A percentile compares a stretch with the other conserved stretches of the same genome.
Evolutionary conservation across 176 grass and related monocot genomes (phyloP).

Genomic region (Oryza meridionalis): DNA sequence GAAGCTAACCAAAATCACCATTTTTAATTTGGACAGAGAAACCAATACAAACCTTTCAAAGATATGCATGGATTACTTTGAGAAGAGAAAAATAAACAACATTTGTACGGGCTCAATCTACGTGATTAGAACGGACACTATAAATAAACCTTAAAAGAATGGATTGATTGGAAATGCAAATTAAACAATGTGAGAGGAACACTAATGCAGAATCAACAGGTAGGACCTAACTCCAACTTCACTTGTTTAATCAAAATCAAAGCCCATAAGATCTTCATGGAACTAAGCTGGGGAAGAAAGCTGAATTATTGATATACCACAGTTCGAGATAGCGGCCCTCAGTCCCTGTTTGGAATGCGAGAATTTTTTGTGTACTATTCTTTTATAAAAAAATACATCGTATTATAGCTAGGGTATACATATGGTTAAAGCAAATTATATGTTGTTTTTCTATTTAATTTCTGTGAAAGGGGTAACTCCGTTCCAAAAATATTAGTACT

Average conservation of each 20-base stretch:
- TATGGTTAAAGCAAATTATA: too few relatives aligned
- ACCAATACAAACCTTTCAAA: slow-evolving; percentile 26
- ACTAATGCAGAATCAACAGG: slow-evolving; percentile 24
- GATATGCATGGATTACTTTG: slow-evolving; percentile 4
- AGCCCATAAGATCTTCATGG: slow-evolving; percentile 1
- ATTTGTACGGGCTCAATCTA: neutral
- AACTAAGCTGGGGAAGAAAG: slow-evolving; percentile 21
- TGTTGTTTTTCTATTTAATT: too few relatives aligned
- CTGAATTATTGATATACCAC: neutral
- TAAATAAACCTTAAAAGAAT: slow-evolving; percentile 42
- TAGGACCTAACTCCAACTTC: slow-evolving; percentile 11
- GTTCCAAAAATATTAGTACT: too few relatives aligned
- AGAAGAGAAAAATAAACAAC: neutral
- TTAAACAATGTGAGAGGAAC: neutral
- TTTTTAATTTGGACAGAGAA: slow-evolving; percentile 15
- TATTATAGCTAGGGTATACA: neutral
- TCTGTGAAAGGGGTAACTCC: too few relatives aligned
- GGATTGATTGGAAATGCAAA: neutral
- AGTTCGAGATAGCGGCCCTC: neutral
- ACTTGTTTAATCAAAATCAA: slow-evolving; percentile 26
- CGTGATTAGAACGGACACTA: slow-evolving; percentile 21
- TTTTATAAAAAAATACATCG: neutral
- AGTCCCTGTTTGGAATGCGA: neutral
- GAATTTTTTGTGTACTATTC: neutral
- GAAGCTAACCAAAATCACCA: neutral